phyloP scores from a whole-genome alignment of 1,284 basidiomycete species.

The Volvariella volvacea region DNA sequence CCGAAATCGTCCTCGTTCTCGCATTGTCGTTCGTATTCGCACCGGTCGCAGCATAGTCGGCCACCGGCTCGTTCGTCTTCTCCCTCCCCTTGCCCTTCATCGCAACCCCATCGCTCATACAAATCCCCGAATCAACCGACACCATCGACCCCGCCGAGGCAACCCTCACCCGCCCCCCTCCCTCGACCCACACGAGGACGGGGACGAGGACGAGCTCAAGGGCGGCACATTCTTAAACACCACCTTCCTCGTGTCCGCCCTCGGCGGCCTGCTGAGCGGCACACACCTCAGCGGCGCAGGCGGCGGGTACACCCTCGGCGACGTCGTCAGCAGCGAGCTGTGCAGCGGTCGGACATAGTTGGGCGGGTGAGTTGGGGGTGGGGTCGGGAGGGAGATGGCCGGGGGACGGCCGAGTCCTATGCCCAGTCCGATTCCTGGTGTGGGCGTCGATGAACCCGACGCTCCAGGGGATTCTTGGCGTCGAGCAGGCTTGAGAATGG shows the following conservation, averaged over 20 bases:
- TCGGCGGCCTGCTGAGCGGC: neutral
- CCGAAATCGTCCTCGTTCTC: constrained; percentile 1
- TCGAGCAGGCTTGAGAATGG: no score
- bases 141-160: no score
- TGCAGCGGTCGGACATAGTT: no score
- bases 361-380: no score
- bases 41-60: neutral
- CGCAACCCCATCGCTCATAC: no score
- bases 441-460: no score
- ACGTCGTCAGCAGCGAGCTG: neutral
- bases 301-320: neutral
- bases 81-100: neutral
- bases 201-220: neutral
- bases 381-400: no score
- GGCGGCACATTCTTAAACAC: neutral
- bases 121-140: no score
- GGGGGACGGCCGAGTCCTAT: no score
- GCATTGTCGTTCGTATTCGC: neutral
- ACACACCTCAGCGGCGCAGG: neutral
- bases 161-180: no score
- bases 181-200: neutral
- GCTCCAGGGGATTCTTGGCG: no score
- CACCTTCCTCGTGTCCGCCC: neutral
- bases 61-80: neutral
- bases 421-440: no score